Evolutionary conservation across 148 eudicot genomes (phyloP), one percentile per base, ranked within the genome.

Genomic region (Mesembryanthemum crystallinum): DNA sequence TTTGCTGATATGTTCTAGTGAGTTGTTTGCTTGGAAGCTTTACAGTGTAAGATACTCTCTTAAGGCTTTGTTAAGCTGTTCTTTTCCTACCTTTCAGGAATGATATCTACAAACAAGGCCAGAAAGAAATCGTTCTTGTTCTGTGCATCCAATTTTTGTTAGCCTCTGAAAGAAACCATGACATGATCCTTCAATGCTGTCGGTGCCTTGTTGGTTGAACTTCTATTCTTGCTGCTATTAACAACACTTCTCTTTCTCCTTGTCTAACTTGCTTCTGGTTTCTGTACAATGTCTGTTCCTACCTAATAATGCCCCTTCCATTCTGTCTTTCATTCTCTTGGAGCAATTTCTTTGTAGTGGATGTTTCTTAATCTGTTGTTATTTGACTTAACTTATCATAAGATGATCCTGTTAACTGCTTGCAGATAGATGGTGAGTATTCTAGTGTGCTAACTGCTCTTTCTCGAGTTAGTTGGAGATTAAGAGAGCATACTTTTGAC

Each of bases 341-440:
- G 24, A 25, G 33, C n/a, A 27, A 39, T 65, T 11, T 33, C 3
- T 66, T 66, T 23, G 27, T 8, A 45, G 67, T 20, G 35, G 23
- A 15, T 6, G 12, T 52, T 8, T 17, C 33, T 51, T 52, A 3
- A 5, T 51, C 27, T 8, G 52, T 9, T 21, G 68, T 75, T 15
- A 15, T 15, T 8, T 20, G 37, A 43, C 45, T 2, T 21, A 21
- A 43, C 35, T 74, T 25, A 33, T 49, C 29, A 8, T 21, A 52
- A 32, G 64, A 65, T 55, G 67, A 71, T 23, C 18, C 42, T 27
- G 69, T 14, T 72, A 30, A 27, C 68, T 32, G 72, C 75, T 74
- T 81, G 83, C 84, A 89, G 92, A 87, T 89, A 70, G 76, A 45
- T 45, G 92, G 92, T 71, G 84, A 76, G 17, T 82, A 78, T 78